A percentile compares a stretch with the other conserved stretches of the same genome.
Conservation (phyloP, 805 yeast species). For the Suhomyces emberorum region DNA sequence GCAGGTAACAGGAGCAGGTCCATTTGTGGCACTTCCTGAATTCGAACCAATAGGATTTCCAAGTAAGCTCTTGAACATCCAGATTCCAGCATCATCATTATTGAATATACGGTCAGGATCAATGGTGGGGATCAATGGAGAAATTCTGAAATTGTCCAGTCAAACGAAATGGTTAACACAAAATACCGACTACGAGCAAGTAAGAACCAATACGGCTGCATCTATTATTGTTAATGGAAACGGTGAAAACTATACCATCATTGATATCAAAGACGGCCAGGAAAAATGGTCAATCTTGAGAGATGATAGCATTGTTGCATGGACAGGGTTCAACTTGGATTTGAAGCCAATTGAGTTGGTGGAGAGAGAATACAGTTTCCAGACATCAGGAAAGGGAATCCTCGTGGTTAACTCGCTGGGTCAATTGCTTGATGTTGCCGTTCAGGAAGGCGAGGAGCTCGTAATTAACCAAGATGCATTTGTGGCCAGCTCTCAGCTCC, state of each 20-base stretch:
- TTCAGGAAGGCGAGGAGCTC: slow-evolving; percentile 36
- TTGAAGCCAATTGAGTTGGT: slow-evolving; percentile 15
- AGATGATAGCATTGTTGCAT: slow-evolving; percentile 39
- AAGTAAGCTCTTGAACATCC: slow-evolving; percentile 38
- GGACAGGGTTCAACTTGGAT: slow-evolving; percentile 43
- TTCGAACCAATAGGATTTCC: slow-evolving; percentile 42
- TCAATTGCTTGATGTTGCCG: slow-evolving; percentile 33
- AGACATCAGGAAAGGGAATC: slow-evolving; percentile 36
- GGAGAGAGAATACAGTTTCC: slow-evolving; percentile 23
- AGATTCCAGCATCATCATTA: slow-evolving; percentile 40
- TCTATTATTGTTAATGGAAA: slow-evolving; percentile 34
- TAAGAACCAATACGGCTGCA: slow-evolving; percentile 27
- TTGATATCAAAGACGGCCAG: slow-evolving; percentile 19
- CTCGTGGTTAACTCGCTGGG: slow-evolving; percentile 40
- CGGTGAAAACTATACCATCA: slow-evolving; percentile 33
- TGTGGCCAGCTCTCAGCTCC: slow-evolving; percentile 25
- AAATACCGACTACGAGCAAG: slow-evolving; percentile 26
- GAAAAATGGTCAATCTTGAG: slow-evolving; percentile 43
- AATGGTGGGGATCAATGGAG: slow-evolving; percentile 45
- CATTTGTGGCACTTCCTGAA: slow-evolving; percentile 42
- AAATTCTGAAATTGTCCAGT: slow-evolving; percentile 24
- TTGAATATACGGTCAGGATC: slow-evolving; percentile 37
- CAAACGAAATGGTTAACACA: slow-evolving; percentile 7
- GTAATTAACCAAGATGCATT: slow-evolving; percentile 37
- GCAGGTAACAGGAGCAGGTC: slow-evolving; percentile 43